Base-by-base conservation (phyloP, 805 yeast species). In the Kuraishia cidri region DNA sequence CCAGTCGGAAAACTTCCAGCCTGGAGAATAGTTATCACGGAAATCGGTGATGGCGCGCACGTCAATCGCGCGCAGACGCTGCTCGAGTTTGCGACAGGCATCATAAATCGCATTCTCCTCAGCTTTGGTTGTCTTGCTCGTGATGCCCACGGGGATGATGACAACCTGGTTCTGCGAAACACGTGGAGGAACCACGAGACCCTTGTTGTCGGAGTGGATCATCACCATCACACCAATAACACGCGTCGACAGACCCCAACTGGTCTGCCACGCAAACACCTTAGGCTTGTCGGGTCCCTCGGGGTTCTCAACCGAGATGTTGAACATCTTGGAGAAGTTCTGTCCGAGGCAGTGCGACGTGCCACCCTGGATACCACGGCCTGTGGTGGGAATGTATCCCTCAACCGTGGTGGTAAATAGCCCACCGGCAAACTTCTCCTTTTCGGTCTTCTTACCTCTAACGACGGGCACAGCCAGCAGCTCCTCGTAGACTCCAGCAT, bases 341-440 rank as follows among this genome's bases (percentile, higher is more conserved):
- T 86, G 94, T 46, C 99, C 99, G 57, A 92, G 69, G 57, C 88
- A 92, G 66, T 92, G 99, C 24, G 97, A 87, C 24, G 99, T 92
- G 39, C 90, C 99, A 62, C 97, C 98, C 67, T 92, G 99, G 48
- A 92, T 92, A 72, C 97, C 99, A 70, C 99, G 84, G 49, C 99
- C 99, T 36, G 97, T 92, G 40, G 96, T 84, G 46, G 96, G 95
- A 48, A 92, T 86, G 57, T 83, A 92, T 45, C 97, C 97, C 65
- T 92, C 99, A 46, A 79, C 79, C 29, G 98, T 88, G 35, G 97
- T 86, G 42, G 97, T 90, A 69, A 76, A 92, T 46, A 75, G 76
- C 57, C 96, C 96, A 58, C 99, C 99, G 26, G 99, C 98, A 49
- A 92, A 92, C 66, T 86, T 88, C 69, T 92, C 99, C 66, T 90